Percentiles rank a stretch among this genome's conserved stretches.
phyloP scores from a whole-genome alignment of 768 basidiomycete genomes.

The Kwoniella botswanensis region DNA sequence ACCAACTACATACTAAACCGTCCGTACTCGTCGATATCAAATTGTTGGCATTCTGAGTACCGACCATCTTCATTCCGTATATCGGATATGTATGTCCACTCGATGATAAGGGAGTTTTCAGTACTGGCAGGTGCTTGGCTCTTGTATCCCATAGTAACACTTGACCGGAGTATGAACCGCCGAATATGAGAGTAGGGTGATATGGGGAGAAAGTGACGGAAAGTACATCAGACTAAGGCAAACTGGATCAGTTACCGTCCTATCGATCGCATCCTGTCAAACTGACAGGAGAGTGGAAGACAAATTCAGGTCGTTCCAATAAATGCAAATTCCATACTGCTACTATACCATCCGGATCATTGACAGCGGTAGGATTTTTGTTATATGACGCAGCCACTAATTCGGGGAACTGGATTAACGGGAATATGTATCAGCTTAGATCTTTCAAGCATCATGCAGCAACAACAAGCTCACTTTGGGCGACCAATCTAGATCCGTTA shows the following conservation, averaged over 20 bases:
- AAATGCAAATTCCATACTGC: constrained; percentile 97
- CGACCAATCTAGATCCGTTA: constrained; percentile 97
- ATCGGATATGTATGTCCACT: constrained; percentile 98
- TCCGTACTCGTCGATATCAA: constrained; percentile 96
- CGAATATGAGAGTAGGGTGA: constrained; percentile 95
- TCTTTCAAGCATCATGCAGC: too few relatives aligned
- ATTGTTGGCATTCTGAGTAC: constrained; percentile 98
- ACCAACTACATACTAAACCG: constrained; percentile 95
- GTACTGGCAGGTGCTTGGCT: constrained; percentile 90
- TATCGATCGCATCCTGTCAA: neutral
- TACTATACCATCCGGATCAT: constrained; percentile 96
- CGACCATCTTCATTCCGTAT: constrained; percentile 97
- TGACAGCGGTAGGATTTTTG: constrained; percentile 89
- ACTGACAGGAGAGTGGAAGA: constrained; percentile 95
- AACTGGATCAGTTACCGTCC: neutral
- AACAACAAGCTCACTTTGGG: constrained; percentile 69
- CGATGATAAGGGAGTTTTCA: constrained; percentile 94
- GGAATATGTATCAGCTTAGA: neutral
- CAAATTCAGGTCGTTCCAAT: constrained; percentile 92
- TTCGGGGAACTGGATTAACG: constrained; percentile 78
- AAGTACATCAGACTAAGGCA: constrained; percentile 87
- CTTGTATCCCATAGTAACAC: constrained; percentile 98
- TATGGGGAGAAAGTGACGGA: constrained; percentile 97
- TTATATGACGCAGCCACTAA: constrained; percentile 95
- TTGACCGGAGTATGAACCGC: constrained; percentile 99